A percentile compares a stretch with the other conserved stretches of the same genome.
These are phyloP conservation scores for Camellia japonica DNA, from an alignment of 148 eudicot genomes.

Conservation along the genomic window DNA sequence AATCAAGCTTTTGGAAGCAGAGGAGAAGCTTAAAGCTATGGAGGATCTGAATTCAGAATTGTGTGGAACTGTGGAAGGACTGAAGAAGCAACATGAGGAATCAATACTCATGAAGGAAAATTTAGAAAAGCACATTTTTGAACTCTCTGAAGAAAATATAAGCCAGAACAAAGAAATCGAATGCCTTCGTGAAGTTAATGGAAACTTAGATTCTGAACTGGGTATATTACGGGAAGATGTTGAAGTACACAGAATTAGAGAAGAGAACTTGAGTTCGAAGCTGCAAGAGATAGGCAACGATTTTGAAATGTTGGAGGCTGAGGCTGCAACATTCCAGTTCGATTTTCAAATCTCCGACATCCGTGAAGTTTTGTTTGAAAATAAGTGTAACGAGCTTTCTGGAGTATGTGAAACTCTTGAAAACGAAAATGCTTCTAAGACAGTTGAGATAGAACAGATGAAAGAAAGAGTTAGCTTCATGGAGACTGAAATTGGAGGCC, in stretches of 20 bases:
- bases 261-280: conserved; percentile 65
- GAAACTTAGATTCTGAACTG: conserved; percentile 51
- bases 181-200: conserved; percentile 49
- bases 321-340: conserved; percentile 82
- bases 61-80: conserved; percentile 39
- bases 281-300: conserved; percentile 69
- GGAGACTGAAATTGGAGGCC: conserved; percentile 59
- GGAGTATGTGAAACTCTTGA: conserved; percentile 62
- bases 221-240: conserved; percentile 53
- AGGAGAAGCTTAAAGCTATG: conserved; percentile 38
- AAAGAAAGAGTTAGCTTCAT: conserved; percentile 46
- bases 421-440: conserved; percentile 45
- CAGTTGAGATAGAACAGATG: conserved; percentile 59
- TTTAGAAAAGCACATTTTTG: conserved; percentile 40
- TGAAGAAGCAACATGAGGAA: conserved; percentile 39
- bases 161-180: conserved; percentile 51
- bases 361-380: conserved; percentile 60
- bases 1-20: conserved; percentile 40
- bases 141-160: conserved; percentile 38
- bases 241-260: conserved; percentile 57
- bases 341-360: conserved; percentile 83
- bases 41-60: conserved; percentile 44
- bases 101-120: conserved; percentile 29
- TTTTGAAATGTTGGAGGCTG: conserved; percentile 91
- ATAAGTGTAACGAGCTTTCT: conserved; percentile 72